Evolutionary conservation across 805 yeast genomes (phyloP).

Genomic region (Suhomyces kilbournensis): DNA sequence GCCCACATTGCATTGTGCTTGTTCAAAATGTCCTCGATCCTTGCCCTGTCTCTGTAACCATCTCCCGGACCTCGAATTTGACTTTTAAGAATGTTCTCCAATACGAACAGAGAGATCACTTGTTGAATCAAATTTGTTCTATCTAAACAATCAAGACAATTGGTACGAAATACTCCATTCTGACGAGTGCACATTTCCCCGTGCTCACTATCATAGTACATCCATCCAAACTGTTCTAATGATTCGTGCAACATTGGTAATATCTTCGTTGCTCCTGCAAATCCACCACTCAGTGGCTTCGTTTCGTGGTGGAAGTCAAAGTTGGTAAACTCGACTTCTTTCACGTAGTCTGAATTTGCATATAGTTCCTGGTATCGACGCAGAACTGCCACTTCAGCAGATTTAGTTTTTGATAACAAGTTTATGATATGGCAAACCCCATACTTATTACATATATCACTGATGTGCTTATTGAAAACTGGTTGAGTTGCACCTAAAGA

Average conservation of each 20-base stretch:
- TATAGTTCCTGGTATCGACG: slow-evolving; percentile 64
- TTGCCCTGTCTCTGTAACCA: slow-evolving; percentile 17
- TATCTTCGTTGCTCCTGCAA: slow-evolving; percentile 74
- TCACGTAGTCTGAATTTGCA: slow-evolving; percentile 16
- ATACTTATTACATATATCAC: slow-evolving; percentile 63
- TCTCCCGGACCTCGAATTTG: slow-evolving; percentile 23
- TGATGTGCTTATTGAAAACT: slow-evolving; percentile 79
- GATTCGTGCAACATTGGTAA: slow-evolving; percentile 63
- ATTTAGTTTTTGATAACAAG: slow-evolving; percentile 68
- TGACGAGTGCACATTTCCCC: slow-evolving; percentile 67
- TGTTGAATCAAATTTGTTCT: slow-evolving; percentile 89
- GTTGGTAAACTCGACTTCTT: slow-evolving; percentile 56
- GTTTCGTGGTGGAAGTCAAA: slow-evolving; percentile 96
- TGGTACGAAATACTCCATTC: slow-evolving; percentile 86
- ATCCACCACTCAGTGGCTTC: slow-evolving; percentile 70
- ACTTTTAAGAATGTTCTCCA: slow-evolving; percentile 41
- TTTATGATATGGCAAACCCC: slow-evolving; percentile 91
- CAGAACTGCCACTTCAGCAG: slow-evolving; percentile 72
- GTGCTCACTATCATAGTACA: slow-evolving; percentile 59
- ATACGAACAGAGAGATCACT: slow-evolving; percentile 69
- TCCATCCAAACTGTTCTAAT: slow-evolving; percentile 78
- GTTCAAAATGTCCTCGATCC: slow-evolving; percentile 48
- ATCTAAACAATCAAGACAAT: slow-evolving; percentile 92
- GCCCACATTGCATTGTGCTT: slow-evolving; percentile 47
- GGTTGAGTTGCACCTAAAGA: slow-evolving; percentile 92